phyloP scores from a whole-genome alignment of 2,329 filamentous ascomycete genomes.

The Blumeria hordei region DNA sequence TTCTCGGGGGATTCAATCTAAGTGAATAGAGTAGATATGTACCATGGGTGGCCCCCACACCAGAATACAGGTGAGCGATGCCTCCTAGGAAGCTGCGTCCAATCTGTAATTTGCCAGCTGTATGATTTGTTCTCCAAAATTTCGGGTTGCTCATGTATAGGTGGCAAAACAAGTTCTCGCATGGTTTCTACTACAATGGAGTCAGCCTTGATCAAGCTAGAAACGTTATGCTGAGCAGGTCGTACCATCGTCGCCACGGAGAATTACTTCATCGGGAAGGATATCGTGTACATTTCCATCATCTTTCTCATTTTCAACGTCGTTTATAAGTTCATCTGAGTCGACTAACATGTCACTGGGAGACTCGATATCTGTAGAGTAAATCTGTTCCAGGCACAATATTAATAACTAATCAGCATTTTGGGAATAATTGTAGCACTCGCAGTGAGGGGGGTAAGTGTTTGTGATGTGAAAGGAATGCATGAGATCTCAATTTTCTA shows the following conservation, averaged over 20 bases:
- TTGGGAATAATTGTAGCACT: too few relatives aligned
- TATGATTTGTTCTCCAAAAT: slow-evolving; percentile 49
- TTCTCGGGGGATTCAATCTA: not conserved
- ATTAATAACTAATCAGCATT: slow-evolving; percentile 1
- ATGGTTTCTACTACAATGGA: slow-evolving; percentile 47
- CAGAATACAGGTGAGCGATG: slow-evolving; percentile 76
- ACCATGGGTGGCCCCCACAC: slow-evolving; percentile 75
- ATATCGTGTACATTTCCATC: slow-evolving; percentile 19
- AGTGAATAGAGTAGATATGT: slow-evolving; percentile 12
- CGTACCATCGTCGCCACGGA: slow-evolving; percentile 18
- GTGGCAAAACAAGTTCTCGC: slow-evolving; percentile 53
- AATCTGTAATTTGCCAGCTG: slow-evolving; percentile 76
- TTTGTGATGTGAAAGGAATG: too few relatives aligned
- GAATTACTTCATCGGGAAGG: slow-evolving; percentile 14
- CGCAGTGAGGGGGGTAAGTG: too few relatives aligned
- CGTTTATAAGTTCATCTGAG: slow-evolving; percentile 12
- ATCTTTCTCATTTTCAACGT: slow-evolving; percentile 16
- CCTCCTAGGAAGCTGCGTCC: slow-evolving; percentile 51
- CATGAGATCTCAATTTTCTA: too few relatives aligned
- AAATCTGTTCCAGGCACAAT: slow-evolving; percentile 6
- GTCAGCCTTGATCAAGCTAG: slow-evolving; percentile 5
- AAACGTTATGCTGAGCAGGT: not conserved
- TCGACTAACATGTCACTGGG: slow-evolving; percentile 15
- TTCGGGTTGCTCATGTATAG: slow-evolving; percentile 51
- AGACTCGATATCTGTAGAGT: slow-evolving; percentile 10